Evolutionary conservation across 2,329 filamentous ascomycete species (phyloP).

Genomic region (Penicillium thymicola): DNA sequence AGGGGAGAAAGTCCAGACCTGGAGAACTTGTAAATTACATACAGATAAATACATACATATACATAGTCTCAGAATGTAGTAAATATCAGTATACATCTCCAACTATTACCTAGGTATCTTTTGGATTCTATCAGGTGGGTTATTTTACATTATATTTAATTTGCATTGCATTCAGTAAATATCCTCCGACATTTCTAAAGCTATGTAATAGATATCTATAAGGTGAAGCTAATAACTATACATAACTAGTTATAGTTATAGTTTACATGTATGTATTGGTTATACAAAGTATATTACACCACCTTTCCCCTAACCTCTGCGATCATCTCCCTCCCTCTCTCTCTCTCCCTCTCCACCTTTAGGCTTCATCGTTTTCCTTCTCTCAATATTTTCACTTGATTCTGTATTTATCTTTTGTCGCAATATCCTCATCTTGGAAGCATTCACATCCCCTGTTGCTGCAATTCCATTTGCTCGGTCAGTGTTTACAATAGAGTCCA

Average conservation of each 20-base stretch:
- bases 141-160: too few species aligned
- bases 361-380: slow-evolving; percentile 1
- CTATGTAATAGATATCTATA: too few species aligned
- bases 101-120: neutral
- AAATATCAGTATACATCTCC: neutral
- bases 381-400: neutral
- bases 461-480: neutral
- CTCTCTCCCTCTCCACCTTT: slow-evolving; percentile 1
- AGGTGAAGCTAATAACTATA: too few species aligned
- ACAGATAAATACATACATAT: neutral
- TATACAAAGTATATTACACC: neutral
- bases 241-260: too few species aligned
- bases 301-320: neutral
- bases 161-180: too few species aligned
- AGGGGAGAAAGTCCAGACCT: neutral
- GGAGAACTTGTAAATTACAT: neutral
- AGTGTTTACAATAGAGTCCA: slow-evolving; percentile 1
- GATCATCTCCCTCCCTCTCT: neutral
- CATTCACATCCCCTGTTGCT: neutral
- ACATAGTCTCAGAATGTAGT: neutral
- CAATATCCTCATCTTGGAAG: neutral
- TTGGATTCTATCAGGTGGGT: too few species aligned
- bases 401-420: neutral
- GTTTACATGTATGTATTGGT: neutral
- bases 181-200: too few species aligned